Conservation (phyloP, 2,329 filamentous ascomycete species). For the Penicillium sp. region DNA sequence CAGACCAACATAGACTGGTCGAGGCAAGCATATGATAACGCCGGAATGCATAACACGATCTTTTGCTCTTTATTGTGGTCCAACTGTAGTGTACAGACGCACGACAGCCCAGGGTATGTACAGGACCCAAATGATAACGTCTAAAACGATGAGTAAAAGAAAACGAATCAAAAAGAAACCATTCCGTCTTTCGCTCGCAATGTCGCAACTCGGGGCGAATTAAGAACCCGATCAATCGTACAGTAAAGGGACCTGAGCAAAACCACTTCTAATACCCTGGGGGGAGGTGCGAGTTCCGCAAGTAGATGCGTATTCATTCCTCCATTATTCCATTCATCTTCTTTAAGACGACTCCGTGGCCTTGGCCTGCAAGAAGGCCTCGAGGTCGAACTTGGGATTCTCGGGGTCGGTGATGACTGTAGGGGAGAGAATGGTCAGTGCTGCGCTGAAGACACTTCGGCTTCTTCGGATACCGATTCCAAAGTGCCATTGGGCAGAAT, state of each 20-base stretch:
- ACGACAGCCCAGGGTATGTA: slow-evolving; percentile 43
- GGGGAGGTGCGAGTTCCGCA: slow-evolving; percentile 32
- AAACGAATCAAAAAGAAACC: slow-evolving; percentile 36
- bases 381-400: slow-evolving; percentile 89
- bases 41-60: slow-evolving; percentile 34
- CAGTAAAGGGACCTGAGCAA: slow-evolving; percentile 38
- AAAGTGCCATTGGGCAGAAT: background rate
- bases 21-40: slow-evolving; percentile 17
- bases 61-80: slow-evolving; percentile 38
- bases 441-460: slow-evolving; percentile 5
- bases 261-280: slow-evolving; percentile 34
- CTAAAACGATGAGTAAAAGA: slow-evolving; percentile 34
- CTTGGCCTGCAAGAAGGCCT: slow-evolving; percentile 72
- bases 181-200: slow-evolving; percentile 43
- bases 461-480: slow-evolving; percentile 4
- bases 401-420: slow-evolving; percentile 72
- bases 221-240: slow-evolving; percentile 44
- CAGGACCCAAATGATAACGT: slow-evolving; percentile 41
- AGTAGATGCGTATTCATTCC: slow-evolving; percentile 33
- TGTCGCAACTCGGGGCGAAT: slow-evolving; percentile 39
- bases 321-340: slow-evolving; percentile 23
- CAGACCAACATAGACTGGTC: background rate
- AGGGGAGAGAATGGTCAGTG: slow-evolving; percentile 12
- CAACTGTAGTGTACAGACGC: slow-evolving; percentile 41
- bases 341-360: slow-evolving; percentile 43